A percentile compares a stretch with the other conserved stretches of the same genome.
Evolutionary conservation across 805 yeast species (phyloP).

Genomic region (Candida dendrica): DNA sequence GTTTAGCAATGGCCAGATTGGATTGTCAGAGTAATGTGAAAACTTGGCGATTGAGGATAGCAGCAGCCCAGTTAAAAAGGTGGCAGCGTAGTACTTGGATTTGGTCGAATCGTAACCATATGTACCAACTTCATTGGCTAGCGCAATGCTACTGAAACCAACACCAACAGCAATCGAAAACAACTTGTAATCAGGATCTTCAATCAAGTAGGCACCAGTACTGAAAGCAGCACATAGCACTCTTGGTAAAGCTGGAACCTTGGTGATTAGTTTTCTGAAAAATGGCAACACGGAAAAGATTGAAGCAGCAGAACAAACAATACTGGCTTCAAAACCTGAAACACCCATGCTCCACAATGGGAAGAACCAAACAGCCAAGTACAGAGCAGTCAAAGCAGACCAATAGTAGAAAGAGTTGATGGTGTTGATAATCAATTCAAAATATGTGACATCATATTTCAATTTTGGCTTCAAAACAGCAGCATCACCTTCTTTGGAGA

Average conservation of each 20-base stretch:
- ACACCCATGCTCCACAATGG: slow-evolving; percentile 98
- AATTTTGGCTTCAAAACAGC: slow-evolving; percentile 13
- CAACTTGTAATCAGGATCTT: slow-evolving; percentile 65
- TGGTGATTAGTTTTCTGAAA: slow-evolving; percentile 30
- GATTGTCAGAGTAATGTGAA: slow-evolving; percentile 78
- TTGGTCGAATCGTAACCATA: slow-evolving; percentile 14
- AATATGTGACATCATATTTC: slow-evolving; percentile 19
- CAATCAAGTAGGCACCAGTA: slow-evolving; percentile 65
- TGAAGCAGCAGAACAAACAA: slow-evolving; percentile 49
- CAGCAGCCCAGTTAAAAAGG: slow-evolving; percentile 67
- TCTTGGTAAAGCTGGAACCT: slow-evolving; percentile 48
- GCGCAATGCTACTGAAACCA: slow-evolving; percentile 51
- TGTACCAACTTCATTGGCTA: slow-evolving; percentile 30
- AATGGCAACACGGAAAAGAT: slow-evolving; percentile 41
- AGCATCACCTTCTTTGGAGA: background rate
- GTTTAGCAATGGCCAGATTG: slow-evolving; percentile 94
- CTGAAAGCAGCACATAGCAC: slow-evolving; percentile 53
- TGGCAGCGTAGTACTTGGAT: slow-evolving; percentile 31
- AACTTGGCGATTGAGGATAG: slow-evolving; percentile 69
- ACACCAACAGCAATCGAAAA: slow-evolving; percentile 60
- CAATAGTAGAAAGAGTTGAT: slow-evolving; percentile 76
- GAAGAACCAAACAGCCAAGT: slow-evolving; percentile 90
- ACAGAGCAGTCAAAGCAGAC: slow-evolving; percentile 75
- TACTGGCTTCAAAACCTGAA: slow-evolving; percentile 84
- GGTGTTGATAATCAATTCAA: slow-evolving; percentile 36